Base-by-base conservation (phyloP, 2,329 filamentous ascomycete species). In the Aureobasidium sp. region DNA sequence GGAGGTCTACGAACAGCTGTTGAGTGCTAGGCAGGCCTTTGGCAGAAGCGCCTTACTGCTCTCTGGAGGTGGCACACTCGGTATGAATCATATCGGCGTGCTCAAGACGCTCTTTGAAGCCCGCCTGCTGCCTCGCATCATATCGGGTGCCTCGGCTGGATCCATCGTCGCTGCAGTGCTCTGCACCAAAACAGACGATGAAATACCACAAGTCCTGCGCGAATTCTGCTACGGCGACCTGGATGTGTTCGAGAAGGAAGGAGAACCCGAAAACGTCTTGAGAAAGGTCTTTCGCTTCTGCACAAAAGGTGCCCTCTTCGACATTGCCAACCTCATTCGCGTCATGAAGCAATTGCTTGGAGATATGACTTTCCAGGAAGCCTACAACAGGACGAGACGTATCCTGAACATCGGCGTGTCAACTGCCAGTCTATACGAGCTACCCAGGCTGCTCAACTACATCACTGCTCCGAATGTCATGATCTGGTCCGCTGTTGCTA, bases 331-430 rank as follows among this genome's bases (percentile, higher is more conserved):
- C 72, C 77, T 97, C 53, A 87, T 84, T 2, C 82, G 87, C 50
- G 91, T 96, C 6, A 94, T 97, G 90, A 84, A 85, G 60, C 80
- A 81, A 36, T 78, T 94, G 69, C 81, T 96, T 8, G 91, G 91
- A 41, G 90, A 97, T 68, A 87, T 96, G 68, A 97, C 93, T 0
- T 97, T 97, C 67, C 90, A 93, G 70, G 93, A 97, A 74, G 91
- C 91, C 0, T 97, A 97, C 77, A 96, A 96, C 71, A 87, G 91
- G n/a, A 96, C 92, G 0, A 84, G 91, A 32, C 84, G 91, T 62
- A 92, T 97, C 64, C 83, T 96, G 69, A 97, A 97, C 72, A 96
- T 97, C 39, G 92, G 90, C 62, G 92, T 97, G 7, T 96, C 92
- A 0, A 91, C 89, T 2, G 89, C 90, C 1, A 90, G 89, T 16